phyloP scores from a whole-genome alignment of 1,284 basidiomycete species.

The Apiotrichum domesticum region DNA sequence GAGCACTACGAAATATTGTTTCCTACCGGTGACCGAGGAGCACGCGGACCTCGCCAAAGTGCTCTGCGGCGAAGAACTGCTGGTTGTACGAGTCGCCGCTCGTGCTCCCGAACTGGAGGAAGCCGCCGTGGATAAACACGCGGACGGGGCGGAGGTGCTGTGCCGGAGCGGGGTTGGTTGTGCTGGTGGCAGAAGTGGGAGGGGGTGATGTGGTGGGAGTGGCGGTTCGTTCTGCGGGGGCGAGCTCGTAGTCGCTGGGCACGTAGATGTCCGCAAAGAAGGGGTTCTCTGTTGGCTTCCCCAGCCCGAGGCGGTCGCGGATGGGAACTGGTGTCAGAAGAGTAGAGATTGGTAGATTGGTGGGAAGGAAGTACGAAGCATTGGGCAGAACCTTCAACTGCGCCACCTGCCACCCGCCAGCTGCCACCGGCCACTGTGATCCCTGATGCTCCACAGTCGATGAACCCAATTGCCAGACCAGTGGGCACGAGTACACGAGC shows the following conservation, averaged over 20 bases:
- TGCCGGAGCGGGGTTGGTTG: not conserved
- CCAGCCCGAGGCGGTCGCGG: conserved; percentile 50
- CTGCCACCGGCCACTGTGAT: no score
- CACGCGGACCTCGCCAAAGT: conserved; percentile 62
- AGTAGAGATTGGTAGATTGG: no score
- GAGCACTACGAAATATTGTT: conserved; percentile 22
- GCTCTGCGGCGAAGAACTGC: conserved; percentile 61
- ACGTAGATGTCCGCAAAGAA: conserved; percentile 66
- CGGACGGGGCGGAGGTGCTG: conserved; percentile 56
- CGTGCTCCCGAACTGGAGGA: conserved; percentile 71
- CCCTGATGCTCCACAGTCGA: no score
- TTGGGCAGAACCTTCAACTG: no score
- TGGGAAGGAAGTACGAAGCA: no score
- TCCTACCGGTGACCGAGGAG: conserved; percentile 24
- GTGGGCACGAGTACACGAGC: no score
- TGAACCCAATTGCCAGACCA: no score
- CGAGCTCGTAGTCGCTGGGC: conserved; percentile 51
- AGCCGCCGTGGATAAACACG: conserved; percentile 71
- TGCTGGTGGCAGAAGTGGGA: no score
- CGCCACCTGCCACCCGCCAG: no score
- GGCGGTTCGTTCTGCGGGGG: not conserved
- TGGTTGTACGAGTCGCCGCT: conserved; percentile 51
- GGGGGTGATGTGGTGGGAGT: not conserved
- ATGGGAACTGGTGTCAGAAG: conserved; percentile 14
- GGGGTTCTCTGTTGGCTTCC: conserved; percentile 64